phyloP scores from a whole-genome alignment of 1,139 yeast genomes.

The Entelexis sorbosivorans region DNA sequence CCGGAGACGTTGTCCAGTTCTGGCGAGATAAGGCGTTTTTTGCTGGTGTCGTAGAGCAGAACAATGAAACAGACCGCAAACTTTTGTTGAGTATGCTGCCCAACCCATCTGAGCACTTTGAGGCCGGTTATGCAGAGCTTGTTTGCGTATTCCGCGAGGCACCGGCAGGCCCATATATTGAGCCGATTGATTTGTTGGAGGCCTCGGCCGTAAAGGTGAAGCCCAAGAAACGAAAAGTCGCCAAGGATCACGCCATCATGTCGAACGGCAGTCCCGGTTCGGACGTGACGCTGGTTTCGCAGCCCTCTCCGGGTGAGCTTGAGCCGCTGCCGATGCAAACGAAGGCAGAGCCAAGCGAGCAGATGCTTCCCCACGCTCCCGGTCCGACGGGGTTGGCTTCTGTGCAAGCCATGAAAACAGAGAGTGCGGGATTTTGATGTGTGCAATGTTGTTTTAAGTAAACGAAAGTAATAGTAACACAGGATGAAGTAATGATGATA shows the following conservation, averaged over 20 bases:
- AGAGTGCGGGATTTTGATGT: too few relatives aligned
- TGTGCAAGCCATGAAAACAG: background rate
- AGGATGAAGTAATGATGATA: too few relatives aligned
- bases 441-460: too few relatives aligned
- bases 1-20: slow-evolving; percentile 26
- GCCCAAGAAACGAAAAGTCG: background rate
- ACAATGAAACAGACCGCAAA: slow-evolving; percentile 23
- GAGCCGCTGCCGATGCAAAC: background rate
- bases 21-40: slow-evolving; percentile 18
- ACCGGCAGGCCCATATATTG: slow-evolving; percentile 9
- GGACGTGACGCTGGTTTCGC: background rate
- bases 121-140: background rate
- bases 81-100: slow-evolving; percentile 10
- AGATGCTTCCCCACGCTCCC: too few relatives aligned
- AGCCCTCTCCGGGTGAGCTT: background rate
- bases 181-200: slow-evolving; percentile 1
- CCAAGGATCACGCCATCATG: background rate
- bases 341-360: background rate
- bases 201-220: background rate
- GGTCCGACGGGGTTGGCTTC: too few relatives aligned
- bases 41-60: slow-evolving; percentile 29
- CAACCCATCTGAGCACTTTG: slow-evolving; percentile 1
- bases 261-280: background rate
- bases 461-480: too few relatives aligned
- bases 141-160: slow-evolving; percentile 9